Evolutionary conservation across 768 basidiomycete genomes (phyloP), one percentile per base, ranked within the genome.

Genomic region (Gymnopilus junonius): DNA sequence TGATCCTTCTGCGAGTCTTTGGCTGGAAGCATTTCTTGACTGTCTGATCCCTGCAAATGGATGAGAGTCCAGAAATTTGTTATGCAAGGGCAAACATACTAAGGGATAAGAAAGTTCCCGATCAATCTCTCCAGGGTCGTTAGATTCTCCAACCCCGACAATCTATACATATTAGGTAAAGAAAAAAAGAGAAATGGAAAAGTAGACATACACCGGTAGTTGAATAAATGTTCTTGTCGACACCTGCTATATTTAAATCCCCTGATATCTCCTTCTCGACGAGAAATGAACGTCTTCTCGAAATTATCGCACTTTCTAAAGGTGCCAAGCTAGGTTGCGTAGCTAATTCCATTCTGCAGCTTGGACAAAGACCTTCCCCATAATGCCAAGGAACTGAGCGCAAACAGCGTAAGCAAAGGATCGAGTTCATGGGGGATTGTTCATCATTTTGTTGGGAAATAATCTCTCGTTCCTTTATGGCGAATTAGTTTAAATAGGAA

Each of bases 41-140:
- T 50, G n/a, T n/a, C 48, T 12, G 50, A 23, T 23, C 12, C 11
- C 62, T 63, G 35, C 8, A 25, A 55, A 39, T 15, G 29, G 35
- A 17, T 42, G 45, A 23, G 6, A 14, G 3, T 14, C 11, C 27
- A 14, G 11, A 21, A 8, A 15, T 4, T 29, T 27, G 20, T 15
- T 21, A 7, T 17, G 1, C 4, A 48, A 27, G 10, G 34, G n/a
- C 5, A n/a, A 55, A 63, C 67, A 4, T 39, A 65, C 67, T 10
- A 32, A 40, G 21, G 61, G 63, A 64, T 65, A 67, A 25, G 57
- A 5, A 25, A 63, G 51, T 31, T 64, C 61, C 27, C 60, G 35
- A 39, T 65, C 59, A 8, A 55, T 43, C 29, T 57, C 59, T 21
- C 34, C 54, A 4, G 63, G 54, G n/a, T 55, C 45, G 27, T 58